These are phyloP conservation scores for Wolfiporia cocos DNA, from an alignment of 1,284 basidiomycete species.

Conservation along the genomic window DNA sequence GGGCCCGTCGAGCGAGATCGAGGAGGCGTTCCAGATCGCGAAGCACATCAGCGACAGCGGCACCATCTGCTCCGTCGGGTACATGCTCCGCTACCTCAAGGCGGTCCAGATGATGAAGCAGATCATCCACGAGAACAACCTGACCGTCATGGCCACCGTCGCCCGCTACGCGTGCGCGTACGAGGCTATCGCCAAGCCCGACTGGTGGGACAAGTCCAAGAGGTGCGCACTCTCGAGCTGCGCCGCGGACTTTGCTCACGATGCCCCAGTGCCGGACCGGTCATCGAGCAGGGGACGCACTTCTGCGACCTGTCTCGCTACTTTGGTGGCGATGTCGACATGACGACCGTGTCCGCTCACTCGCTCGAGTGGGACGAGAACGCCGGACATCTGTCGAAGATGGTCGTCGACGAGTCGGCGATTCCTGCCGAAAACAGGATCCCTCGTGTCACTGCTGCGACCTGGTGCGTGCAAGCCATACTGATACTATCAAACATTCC, in stretches of 20 bases:
- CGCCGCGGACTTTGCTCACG: not conserved
- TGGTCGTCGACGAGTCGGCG: slow-evolving; percentile 74
- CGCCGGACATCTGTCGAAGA: slow-evolving; percentile 81
- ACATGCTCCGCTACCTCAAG: slow-evolving; percentile 91
- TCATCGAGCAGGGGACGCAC: slow-evolving; percentile 96
- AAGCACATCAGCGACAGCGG: slow-evolving; percentile 62
- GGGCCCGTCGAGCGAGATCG: slow-evolving; percentile 67
- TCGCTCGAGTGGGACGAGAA: slow-evolving; percentile 90
- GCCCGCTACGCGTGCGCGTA: slow-evolving; percentile 96
- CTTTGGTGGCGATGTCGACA: slow-evolving; percentile 96
- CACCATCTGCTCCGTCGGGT: slow-evolving; percentile 90
- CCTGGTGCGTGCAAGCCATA: slow-evolving; percentile 42
- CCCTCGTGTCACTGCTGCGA: slow-evolving; percentile 74
- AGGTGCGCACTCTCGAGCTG: slow-evolving; percentile 71
- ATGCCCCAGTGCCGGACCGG: slow-evolving; percentile 72
- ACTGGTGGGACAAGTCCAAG: slow-evolving; percentile 98
- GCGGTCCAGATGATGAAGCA: slow-evolving; percentile 98
- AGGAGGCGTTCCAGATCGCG: slow-evolving; percentile 61
- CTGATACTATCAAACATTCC: too few species aligned
- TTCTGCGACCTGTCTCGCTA: slow-evolving; percentile 91
- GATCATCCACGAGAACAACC: slow-evolving; percentile 90
- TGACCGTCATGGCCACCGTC: slow-evolving; percentile 96
- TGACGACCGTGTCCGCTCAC: slow-evolving; percentile 77
- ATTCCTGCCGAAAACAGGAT: slow-evolving; percentile 78
- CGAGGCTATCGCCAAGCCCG: slow-evolving; percentile 82